Percentiles rank a stretch among this genome's conserved stretches.
Evolutionary conservation across 257 asterid species (phyloP).

Genomic region (Rehmannia glutinosa): DNA sequence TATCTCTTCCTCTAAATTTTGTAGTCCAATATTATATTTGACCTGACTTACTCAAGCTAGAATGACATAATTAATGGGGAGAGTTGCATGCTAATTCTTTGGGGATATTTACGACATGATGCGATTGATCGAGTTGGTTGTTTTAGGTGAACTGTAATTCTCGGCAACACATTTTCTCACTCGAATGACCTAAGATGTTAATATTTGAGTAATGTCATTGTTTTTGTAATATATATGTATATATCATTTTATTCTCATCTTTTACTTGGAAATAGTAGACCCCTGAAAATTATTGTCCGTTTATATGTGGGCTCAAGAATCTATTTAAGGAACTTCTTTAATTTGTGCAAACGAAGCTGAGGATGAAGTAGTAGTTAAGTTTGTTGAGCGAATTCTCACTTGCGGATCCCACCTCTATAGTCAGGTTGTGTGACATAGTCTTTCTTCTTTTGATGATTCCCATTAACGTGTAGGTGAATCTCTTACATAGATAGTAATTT

Average conservation of each 20-base stretch:
- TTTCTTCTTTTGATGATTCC: neutral
- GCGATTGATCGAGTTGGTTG: conserved; percentile 94
- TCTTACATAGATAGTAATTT: neutral
- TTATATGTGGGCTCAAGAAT: neutral
- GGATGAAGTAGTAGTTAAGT: neutral
- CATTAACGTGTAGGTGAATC: neutral
- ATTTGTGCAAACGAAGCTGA: neutral
- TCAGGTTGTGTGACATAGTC: neutral
- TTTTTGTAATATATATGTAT: neutral
- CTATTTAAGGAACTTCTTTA: neutral
- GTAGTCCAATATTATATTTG: conserved; percentile 9
- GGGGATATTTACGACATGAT: conserved; percentile 98
- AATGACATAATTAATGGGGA: conserved; percentile 48
- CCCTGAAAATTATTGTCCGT: neutral
- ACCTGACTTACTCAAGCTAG: conserved; percentile 18
- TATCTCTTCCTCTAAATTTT: conserved; percentile 2
- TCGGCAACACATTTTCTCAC: conserved; percentile 15
- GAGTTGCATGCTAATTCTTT: conserved; percentile 94
- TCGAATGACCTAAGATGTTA: neutral
- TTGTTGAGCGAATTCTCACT: neutral
- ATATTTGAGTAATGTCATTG: neutral
- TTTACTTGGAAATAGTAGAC: neutral
- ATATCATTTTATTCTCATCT: no score
- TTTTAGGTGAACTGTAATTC: conserved; percentile 62
- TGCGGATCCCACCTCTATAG: neutral